Evolutionary conservation across 257 asterid genomes (phyloP), one percentile per base, ranked within the genome.

Genomic region (Echium plantagineum): DNA sequence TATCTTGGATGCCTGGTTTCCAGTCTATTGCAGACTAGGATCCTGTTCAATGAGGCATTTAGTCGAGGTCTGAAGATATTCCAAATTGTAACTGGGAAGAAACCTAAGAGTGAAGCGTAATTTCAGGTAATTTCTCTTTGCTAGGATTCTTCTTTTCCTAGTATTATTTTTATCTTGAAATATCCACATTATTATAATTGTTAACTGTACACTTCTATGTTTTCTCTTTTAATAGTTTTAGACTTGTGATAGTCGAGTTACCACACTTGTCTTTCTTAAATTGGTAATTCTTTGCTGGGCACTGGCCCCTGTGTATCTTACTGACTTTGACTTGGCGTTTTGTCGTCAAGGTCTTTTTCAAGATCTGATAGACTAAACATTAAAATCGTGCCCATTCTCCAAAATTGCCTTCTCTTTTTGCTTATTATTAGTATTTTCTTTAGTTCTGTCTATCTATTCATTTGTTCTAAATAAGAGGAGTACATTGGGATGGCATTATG

Each of bases 1-100:
- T 91, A 35, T 91, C 98, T 57, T 91, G 98, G 98, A 72, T 88
- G 74, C 97, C 98, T 57, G 98, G 97, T 15, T 91, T 88, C 80
- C 98, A 91, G 69, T 83, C 94, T 61, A 91, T n/a, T 88, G 98
- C 98, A 91, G 83, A 91, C 98, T 19, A 84, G 95, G 89, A 89
- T 91, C 72, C 84, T 91, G 46, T 88, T 91, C 81, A 91, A 91
- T 68, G 90, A 91, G 54, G 98, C 98, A 48, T 91, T 91, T 69
- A 91, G 98, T 67, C 83, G 97, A 72, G 98, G 98, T 54, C 75
- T 91, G 54, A 96, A 89, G 73, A 91, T 91, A 63, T 91, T 95
- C 80, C 96, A 89, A 81, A 82, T 91, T 71, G 85, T 91, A 65
- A 75, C 60, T 2, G 60, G 60, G 35, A 56, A 56, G 60, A 56